Evolutionary conservation across 176 grass and related monocot genomes (phyloP), one percentile per base, ranked within the genome.

Genomic region (Carex scoparia): DNA sequence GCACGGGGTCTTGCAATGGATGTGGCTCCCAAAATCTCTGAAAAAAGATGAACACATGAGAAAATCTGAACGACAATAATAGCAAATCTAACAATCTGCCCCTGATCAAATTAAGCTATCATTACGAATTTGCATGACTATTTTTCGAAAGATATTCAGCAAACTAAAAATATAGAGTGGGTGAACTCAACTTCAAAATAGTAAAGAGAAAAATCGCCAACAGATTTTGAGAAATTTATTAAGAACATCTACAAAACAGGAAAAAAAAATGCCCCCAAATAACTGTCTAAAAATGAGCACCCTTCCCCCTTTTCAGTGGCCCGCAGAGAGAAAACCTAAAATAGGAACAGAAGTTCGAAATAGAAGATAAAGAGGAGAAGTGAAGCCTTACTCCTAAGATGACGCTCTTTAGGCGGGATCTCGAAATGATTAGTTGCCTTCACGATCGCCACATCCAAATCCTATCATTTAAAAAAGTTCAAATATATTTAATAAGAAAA

Each of bases 381-480:
- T 74, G 35, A 23, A 84, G 78, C 48, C 89, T 53, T 82, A 98
- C 93, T 98, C 62, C 93, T 90, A 30, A 98, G 93, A 85, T 98
- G 88, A 37, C 95, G 86, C 85, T 94, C 93, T 88, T 98, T 98
- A 65, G 95, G 95, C 48, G 91, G 92, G 85, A 60, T 68, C 84
- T 97, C 94, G 69, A 97, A 87, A 81, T 97, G 94, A 85, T 97
- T 97, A 35, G 94, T 97, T 40, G 94, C 91, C 89, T 91, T 98
- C 27, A 98, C 92, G 86, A 94, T 94, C 83, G 93, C 91, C 86
- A 98, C 95, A 92, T 95, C 95, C 95, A 98, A 92, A 91, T 98
- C 93, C 95, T 98, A 93, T 71, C 74, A 79, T 79, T 13, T 35
- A 16, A 91, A 89, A 86, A 51, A 35, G 13, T 33, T 63, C 40